Evolutionary conservation across 257 asterid species (phyloP).

Genomic region (Plantago ovata): DNA sequence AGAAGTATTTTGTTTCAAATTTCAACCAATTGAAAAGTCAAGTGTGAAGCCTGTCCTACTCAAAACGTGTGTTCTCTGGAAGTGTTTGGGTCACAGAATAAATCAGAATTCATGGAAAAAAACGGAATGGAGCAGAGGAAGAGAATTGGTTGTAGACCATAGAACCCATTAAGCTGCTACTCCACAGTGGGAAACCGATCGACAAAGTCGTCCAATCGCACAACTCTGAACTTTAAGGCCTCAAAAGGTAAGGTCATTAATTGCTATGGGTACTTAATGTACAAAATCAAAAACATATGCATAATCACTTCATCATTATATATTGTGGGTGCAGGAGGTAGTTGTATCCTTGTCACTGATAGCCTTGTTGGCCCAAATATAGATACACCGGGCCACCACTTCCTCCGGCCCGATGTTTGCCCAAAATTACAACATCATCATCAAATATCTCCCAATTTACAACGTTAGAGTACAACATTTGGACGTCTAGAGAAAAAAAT

Average conservation of each 20-base stretch:
- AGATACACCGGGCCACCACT: constrained; percentile 33
- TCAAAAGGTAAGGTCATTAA: too few relatives aligned
- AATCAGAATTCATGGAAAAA: not conserved
- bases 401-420: constrained; percentile 12
- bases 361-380: constrained; percentile 25
- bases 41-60: too few relatives aligned
- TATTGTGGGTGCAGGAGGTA: constrained; percentile 6
- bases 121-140: not conserved
- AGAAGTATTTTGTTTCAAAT: too few relatives aligned
- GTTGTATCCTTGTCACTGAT: constrained; percentile 19
- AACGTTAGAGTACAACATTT: too few relatives aligned
- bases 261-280: constrained; percentile 15
- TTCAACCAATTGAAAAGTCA: too few relatives aligned
- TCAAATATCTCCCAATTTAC: too few relatives aligned
- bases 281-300: not conserved
- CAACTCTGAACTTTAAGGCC: too few relatives aligned
- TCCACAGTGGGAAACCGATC: not conserved
- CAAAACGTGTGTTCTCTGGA: too few relatives aligned
- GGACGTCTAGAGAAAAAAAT: too few relatives aligned
- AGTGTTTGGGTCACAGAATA: not conserved
- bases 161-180: not conserved
- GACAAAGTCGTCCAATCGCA: not conserved
- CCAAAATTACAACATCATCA: constrained; percentile 5
- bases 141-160: not conserved
- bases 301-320: not conserved